These are phyloP conservation scores for Casuarina glauca DNA, from an alignment of 306 rosid species.

Conservation along the genomic window DNA sequence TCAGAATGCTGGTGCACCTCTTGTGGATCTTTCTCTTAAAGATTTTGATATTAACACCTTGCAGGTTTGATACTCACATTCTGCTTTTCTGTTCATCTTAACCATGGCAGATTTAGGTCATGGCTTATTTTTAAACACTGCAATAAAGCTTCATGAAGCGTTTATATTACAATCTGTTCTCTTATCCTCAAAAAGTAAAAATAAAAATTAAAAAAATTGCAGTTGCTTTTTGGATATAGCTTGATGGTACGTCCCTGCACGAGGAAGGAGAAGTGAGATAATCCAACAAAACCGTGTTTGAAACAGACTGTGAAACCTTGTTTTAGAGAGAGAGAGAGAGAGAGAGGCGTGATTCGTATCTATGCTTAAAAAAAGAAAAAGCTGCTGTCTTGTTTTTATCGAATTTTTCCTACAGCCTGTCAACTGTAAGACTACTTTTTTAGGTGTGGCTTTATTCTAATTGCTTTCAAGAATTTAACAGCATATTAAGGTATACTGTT, in stretches of 20 bases:
- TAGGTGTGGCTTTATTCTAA: background rate
- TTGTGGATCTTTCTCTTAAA: constrained; percentile 51
- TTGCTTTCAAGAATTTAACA: background rate
- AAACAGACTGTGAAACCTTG: background rate
- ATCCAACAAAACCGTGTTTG: background rate
- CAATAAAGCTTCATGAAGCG: background rate
- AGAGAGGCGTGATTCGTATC: background rate
- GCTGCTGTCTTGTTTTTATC: background rate
- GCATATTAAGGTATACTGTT: background rate
- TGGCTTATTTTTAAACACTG: constrained; percentile 2
- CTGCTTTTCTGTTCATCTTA: background rate
- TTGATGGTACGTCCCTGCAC: background rate
- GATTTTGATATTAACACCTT: constrained; percentile 62
- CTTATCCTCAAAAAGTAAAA: background rate
- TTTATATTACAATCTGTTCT: background rate
- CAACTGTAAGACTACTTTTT: background rate
- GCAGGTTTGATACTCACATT: constrained; percentile 54
- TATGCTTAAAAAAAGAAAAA: background rate
- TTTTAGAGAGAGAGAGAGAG: background rate
- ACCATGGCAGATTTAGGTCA: background rate
- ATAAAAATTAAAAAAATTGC: too few relatives aligned
- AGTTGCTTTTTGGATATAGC: background rate
- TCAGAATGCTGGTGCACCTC: constrained; percentile 46
- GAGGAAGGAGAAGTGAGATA: background rate
- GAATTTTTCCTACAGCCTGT: background rate